Evolutionary conservation across 495 filamentous ascomycete species (phyloP), one percentile per base, ranked within the genome.

Genomic region (Chaetomium fimeti): DNA sequence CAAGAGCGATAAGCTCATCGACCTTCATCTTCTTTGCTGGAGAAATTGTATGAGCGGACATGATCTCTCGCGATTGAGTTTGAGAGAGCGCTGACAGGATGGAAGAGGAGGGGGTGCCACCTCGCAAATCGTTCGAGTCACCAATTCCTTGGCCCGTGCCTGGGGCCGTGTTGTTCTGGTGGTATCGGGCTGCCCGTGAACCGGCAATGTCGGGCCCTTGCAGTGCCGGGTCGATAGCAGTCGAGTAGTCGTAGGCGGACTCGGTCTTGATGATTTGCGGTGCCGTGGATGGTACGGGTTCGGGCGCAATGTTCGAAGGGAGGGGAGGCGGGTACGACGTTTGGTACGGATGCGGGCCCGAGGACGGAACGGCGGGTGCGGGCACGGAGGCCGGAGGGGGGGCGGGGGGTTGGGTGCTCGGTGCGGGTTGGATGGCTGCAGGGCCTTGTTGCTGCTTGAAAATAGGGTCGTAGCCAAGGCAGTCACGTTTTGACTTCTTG

Each of bases 401-500:
- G 48, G 75, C 47, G 45, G 72, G 56, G 54, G 75, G 38, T 65
- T 57, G 60, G 62, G 68, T 42, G 68, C 71, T 69, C 64, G 71
- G 76, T 12, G 76, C 89, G 65, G 91, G 89, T 74, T 93, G 91
- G 66, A 95, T 91, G 57, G 87, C 83, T 48, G 89, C 82, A 18
- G 91, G 89, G 22, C 87, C 86, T 55, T 89, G 87, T 70, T 92
- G 90, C 70, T 88, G 85, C 76, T 96, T 95, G 81, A 98, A 98
- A 65, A 98, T 95, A 43, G 94, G 94, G 74, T 98, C 94, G 86
- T 98, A 98, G 52, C 94, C 94, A 57, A 96, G 76, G 74, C 94
- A 98, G 72, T 98, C 94, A 69, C 94, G 90, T 77, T 97, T 98
- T 71, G 92, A 97, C 78, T 97, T 98, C 73, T 93, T 89, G 78